Evolutionary conservation across 306 rosid species (phyloP), one percentile per base, ranked within the genome.

Genomic region (Cicer bijugum): DNA sequence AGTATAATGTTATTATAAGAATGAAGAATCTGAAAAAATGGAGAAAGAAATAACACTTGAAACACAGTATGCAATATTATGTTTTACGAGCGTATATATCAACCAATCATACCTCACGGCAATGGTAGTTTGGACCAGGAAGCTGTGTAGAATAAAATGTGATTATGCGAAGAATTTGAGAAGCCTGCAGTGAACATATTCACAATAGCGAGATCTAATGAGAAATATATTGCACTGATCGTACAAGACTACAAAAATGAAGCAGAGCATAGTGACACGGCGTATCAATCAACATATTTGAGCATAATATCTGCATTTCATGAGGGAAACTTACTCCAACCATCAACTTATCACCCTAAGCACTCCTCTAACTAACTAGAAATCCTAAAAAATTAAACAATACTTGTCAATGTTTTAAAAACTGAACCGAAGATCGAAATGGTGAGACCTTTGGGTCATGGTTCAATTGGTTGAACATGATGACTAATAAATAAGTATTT

Each of bases 111-210:
- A 90, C 98, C 93, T 78, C 86, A 0, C 93, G 88, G 81, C 96
- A 89, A 69, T 93, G 96, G 59, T 89, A 90, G 78, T 88, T 91
- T 74, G 97, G 98, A 82, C 97, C 98, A 69, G 93, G 96, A 85
- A 93, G 97, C 73, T 89, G 96, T 15, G 98, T 93, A 7, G 98
- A 88, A 78, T 90, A 88, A 74, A 93, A 89, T 23, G 96, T 86
- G 61, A 93, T 19, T 65, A 91, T 78, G 56, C 96, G 98, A 59
- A 93, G 93, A 82, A 77, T 3, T 82, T 91, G 98, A 83, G 82
- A 93, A 69, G 79, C 88, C 98, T 91, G 83, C 62, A 69, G 37
- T 45, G 58, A 61, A 82, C 45, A 81, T 70, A 72, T 59, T 59
- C 20, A 74, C 44, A 62, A 12, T 23, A 33, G 68, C n/a, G 40